Evolutionary conservation across 768 basidiomycete species (phyloP).

Genomic region (Chalciporus pseudorubinellus): DNA sequence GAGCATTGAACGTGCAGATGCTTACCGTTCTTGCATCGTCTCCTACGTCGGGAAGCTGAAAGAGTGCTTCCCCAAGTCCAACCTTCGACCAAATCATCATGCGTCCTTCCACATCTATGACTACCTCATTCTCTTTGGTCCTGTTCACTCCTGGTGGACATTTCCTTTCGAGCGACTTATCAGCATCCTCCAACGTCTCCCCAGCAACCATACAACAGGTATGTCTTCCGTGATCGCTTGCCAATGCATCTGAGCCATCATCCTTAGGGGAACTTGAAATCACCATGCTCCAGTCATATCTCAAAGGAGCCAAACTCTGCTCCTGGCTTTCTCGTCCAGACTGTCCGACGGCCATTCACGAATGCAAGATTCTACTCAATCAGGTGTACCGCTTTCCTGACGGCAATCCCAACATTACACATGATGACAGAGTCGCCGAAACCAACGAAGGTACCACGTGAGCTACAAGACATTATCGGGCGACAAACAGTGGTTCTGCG

Average conservation of each 20-base stretch:
- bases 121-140: slow-evolving; percentile 37
- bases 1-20: background rate
- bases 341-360: slow-evolving; percentile 11
- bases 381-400: slow-evolving; percentile 1
- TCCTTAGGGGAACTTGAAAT: slow-evolving; percentile 7
- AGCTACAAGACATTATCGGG: slow-evolving; percentile 1
- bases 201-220: slow-evolving; percentile 25
- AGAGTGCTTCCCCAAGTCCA: slow-evolving; percentile 11
- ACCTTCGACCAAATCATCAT: slow-evolving; percentile 30
- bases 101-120: slow-evolving; percentile 31
- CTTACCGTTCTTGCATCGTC: slow-evolving; percentile 18
- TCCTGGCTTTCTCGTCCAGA: slow-evolving; percentile 18
- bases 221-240: slow-evolving; percentile 31
- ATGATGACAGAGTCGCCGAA: background rate
- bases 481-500: background rate
- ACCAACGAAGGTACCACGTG: background rate
- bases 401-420: background rate
- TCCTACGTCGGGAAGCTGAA: slow-evolving; percentile 19
- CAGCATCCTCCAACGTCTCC: slow-evolving; percentile 19
- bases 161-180: slow-evolving; percentile 28
- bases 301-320: slow-evolving; percentile 11
- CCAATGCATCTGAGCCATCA: background rate
- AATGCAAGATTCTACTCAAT: slow-evolving; percentile 22
- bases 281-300: slow-evolving; percentile 15
- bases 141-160: slow-evolving; percentile 34